These are phyloP conservation scores for Fusarium humuli DNA, from an alignment of 2,329 filamentous ascomycete genomes.

Conservation along the genomic window DNA sequence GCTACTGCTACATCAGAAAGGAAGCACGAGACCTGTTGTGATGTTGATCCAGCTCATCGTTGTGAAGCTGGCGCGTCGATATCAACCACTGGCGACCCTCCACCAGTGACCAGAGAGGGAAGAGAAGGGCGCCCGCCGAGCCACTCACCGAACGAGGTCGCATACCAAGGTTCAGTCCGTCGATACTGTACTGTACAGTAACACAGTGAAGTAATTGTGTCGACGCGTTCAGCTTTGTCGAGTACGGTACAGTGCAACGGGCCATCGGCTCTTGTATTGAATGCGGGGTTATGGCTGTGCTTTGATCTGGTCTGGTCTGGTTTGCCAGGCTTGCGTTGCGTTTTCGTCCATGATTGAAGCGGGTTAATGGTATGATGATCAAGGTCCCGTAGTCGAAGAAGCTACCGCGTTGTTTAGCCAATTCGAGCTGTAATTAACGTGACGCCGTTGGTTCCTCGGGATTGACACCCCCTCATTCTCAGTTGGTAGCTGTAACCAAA, in stretches of 20 bases:
- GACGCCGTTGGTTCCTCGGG: constrained; percentile 30
- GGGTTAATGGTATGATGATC: constrained; percentile 28
- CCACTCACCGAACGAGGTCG: constrained; percentile 43
- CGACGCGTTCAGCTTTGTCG: constrained; percentile 19
- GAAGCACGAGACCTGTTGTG: constrained; percentile 42
- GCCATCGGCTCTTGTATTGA: constrained; percentile 13
- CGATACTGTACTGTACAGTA: constrained; percentile 13
- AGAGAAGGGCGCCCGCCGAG: constrained; percentile 29
- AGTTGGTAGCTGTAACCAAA: background rate
- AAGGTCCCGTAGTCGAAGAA: constrained; percentile 4
- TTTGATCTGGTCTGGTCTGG: background rate
- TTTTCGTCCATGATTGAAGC: constrained; percentile 13
- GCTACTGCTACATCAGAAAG: constrained; percentile 28
- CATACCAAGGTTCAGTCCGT: constrained; percentile 43
- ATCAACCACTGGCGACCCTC: constrained; percentile 50
- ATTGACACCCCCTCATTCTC: constrained; percentile 24
- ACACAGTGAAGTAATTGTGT: constrained; percentile 16
- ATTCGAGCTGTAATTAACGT: constrained; percentile 32
- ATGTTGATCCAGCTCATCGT: constrained; percentile 42
- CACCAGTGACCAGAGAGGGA: constrained; percentile 40
- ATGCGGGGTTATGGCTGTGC: constrained; percentile 29
- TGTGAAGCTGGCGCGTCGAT: constrained; percentile 31
- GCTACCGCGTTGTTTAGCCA: constrained; percentile 19
- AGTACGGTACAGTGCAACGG: constrained; percentile 7
- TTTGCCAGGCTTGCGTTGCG: constrained; percentile 3